Base-by-base conservation (phyloP, 2,329 filamentous ascomycete genomes). In the Alternaria burnsii region DNA sequence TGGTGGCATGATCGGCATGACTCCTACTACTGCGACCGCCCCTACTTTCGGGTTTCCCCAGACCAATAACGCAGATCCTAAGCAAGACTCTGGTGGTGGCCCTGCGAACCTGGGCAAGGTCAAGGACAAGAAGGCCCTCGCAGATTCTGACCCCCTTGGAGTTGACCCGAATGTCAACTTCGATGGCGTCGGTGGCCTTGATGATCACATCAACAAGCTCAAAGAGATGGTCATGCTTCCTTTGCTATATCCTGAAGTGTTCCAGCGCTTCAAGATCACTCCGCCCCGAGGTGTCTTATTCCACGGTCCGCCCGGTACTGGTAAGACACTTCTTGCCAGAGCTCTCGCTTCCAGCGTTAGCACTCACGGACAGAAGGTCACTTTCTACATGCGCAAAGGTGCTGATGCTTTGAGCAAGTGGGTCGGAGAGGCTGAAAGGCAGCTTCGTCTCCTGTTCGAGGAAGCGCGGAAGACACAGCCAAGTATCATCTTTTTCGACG, bases 401-500 rank as follows among this genome's bases (percentile, higher is more conserved):
- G 96, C 95, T 24, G 95, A 99, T 85, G 94, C 94, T 16, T 83
- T 99, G 63, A 97, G 94, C 79, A 99, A 99, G 80, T 99, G 95
- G 95, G 95, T 99, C 53, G 95, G 95, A 75, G 95, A 99, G 80
- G 95, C 96, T 10, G 95, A 99, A 80, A 91, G 94, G 79, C 95
- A 99, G 76, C 87, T 99, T 55, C 89, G 95, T 46, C 82, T 98
- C 58, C 85, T 99, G 5, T 99, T 99, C 67, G 95, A 98, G 71
- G 95, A 99, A 79, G 95, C 95, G 16, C 87, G 94, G 63, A 95
- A 93, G 77, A 98, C 91, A 1, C 95, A 99, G 74, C 95, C 95
- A 0, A 98, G 94, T 78, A 99, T 99, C 79, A 99, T 99, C 78
- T 99, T 99, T 83, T 98, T 99, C 71, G 95, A 99, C 77, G 95